Evolutionary conservation across 306 rosid genomes (phyloP), one percentile per base, ranked within the genome.

Genomic region (Pterocarpus macrocarpus): DNA sequence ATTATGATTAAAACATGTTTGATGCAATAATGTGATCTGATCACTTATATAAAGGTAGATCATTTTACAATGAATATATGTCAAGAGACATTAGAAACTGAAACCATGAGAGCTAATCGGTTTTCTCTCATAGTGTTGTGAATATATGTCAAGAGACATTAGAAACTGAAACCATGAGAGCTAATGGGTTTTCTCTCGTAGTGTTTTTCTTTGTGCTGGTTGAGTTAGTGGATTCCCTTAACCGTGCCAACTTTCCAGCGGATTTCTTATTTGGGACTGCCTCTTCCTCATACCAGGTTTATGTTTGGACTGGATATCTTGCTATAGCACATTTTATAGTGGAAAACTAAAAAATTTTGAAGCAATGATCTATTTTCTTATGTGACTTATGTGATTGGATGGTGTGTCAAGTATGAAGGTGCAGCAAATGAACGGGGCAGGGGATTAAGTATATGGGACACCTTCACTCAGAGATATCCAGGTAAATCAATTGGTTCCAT

Each of bases 371-470:
- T 56, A 33, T 53, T 55, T 45, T 45, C 13, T 45, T 11, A 45
- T 45, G 50, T 44, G 13, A 44, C 32, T 53, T 7, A 16, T 73
- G 61, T 65, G 71, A 41, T 44, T 67, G 49, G 35, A 13, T 73
- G 22, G 1, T 11, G 34, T 70, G 53, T 56, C 64, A 59, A 85
- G 92, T 81, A 80, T 76, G 92, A 87, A 88, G 94, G 92, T 56
- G 92, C 90, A 14, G 78, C 86, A 64, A 56, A 71, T 0, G 58
- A 64, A 77, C 91, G 80, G 12, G 92, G 94, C 0, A 90, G 79
- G 61, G 87, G 85, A 36, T 90, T 81, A 53, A 87, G 92, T 56
- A 81, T 88, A 13, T 88, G 94, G 94, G 94, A 88, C 55, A 85
- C 88, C 5, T 90, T 83, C 83, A 80, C 86, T 4, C 80, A 76